Conservation (phyloP, 1,284 basidiomycete genomes). For the Ceratobasidium sp. region DNA sequence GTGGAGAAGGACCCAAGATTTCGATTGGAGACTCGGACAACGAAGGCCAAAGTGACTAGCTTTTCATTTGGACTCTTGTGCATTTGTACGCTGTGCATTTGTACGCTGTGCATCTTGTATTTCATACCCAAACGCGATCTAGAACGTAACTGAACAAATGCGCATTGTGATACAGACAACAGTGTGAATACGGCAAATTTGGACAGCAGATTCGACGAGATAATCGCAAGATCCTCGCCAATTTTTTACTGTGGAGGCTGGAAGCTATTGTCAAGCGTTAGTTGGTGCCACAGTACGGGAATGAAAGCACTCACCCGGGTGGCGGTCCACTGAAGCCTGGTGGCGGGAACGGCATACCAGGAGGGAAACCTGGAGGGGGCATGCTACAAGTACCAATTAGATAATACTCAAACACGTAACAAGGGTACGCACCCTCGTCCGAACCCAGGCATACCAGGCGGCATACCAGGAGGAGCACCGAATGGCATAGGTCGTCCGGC, state of each 20-base stretch:
- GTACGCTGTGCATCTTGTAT: constrained; percentile 5
- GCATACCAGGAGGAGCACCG: constrained; percentile 60
- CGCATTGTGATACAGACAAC: constrained; percentile 22
- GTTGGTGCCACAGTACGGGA: neutral
- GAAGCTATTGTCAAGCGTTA: constrained; percentile 6
- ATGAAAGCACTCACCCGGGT: constrained; percentile 14
- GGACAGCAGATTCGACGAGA: neutral
- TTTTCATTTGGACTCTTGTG: too few relatives aligned
- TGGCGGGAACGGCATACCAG: constrained; percentile 36
- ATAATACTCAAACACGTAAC: neutral
- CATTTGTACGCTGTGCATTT: neutral
- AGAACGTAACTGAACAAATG: neutral
- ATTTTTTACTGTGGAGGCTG: constrained; percentile 27
- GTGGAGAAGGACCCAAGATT: constrained; percentile 13
- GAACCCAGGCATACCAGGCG: constrained; percentile 87
- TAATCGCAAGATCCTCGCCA: neutral
- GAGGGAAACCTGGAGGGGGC: constrained; percentile 31
- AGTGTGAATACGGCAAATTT: constrained; percentile 9
- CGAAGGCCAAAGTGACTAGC: constrained; percentile 19
- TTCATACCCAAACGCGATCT: neutral
- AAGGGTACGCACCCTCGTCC: constrained; percentile 48
- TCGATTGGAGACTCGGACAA: constrained; percentile 24
- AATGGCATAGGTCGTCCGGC: constrained; percentile 86
- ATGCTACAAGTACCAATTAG: constrained; percentile 16
- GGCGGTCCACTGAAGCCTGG: constrained; percentile 30